These are phyloP conservation scores for Ophiostoma triangulosporum DNA, from an alignment of 2,329 filamentous ascomycete genomes.

Conservation along the genomic window DNA sequence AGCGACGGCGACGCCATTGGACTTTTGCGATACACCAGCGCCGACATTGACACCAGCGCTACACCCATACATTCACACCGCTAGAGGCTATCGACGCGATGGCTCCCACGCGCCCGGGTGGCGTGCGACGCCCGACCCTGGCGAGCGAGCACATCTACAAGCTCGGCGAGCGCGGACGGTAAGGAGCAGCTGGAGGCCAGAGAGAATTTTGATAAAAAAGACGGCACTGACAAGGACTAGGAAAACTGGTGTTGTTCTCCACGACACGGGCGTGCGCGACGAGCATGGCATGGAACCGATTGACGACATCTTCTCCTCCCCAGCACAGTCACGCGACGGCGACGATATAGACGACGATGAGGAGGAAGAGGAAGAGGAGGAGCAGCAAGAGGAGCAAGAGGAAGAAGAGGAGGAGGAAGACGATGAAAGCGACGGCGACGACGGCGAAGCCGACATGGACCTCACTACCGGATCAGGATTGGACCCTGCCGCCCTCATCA, in stretches of 20 bases:
- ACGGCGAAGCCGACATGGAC: slow-evolving; percentile 34
- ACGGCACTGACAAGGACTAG: slow-evolving; percentile 29
- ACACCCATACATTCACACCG: background rate
- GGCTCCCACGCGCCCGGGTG: slow-evolving; percentile 24
- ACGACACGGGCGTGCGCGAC: slow-evolving; percentile 68
- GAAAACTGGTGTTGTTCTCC: slow-evolving; percentile 76
- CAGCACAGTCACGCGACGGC: slow-evolving; percentile 37
- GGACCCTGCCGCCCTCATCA: slow-evolving; percentile 39
- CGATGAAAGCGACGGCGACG: slow-evolving; percentile 20
- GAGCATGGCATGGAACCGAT: slow-evolving; percentile 86
- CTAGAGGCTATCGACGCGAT: slow-evolving; percentile 14
- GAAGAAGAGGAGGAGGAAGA: slow-evolving; percentile 15
- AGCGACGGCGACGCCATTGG: background rate
- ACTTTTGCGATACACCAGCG: background rate
- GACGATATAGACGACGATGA: slow-evolving; percentile 18
- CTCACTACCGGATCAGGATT: slow-evolving; percentile 34
- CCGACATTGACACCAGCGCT: background rate
- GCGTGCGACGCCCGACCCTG: slow-evolving; percentile 24
- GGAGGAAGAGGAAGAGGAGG: slow-evolving; percentile 21
- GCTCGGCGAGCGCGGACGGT: slow-evolving; percentile 38
- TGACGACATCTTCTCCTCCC: slow-evolving; percentile 80
- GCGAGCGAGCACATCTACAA: slow-evolving; percentile 35
- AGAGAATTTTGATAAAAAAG: background rate
- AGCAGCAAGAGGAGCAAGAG: slow-evolving; percentile 17
- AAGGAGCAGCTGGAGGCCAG: slow-evolving; percentile 10